Percentiles rank a stretch among this genome's conserved stretches.
Conservation (phyloP, 2,329 filamentous ascomycete species). For the Clonostachys rosea region DNA sequence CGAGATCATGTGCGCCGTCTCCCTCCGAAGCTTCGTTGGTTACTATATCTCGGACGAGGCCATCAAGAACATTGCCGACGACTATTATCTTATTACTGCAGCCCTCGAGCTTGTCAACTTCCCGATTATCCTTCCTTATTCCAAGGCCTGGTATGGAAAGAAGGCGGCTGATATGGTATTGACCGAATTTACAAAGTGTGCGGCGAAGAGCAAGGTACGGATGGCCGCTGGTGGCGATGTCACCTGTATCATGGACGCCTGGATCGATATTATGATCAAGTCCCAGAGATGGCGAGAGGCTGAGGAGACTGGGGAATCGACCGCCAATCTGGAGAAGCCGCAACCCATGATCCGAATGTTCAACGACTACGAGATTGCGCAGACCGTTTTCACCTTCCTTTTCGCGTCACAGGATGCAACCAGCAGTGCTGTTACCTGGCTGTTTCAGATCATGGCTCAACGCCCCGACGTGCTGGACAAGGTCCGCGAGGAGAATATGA, state of each 20-base stretch:
- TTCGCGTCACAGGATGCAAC: slow-evolving; percentile 98
- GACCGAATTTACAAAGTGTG: slow-evolving; percentile 83
- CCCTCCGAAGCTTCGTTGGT: slow-evolving; percentile 94
- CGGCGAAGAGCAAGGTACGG: slow-evolving; percentile 86
- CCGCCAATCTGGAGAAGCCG: slow-evolving; percentile 74
- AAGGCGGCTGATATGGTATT: slow-evolving; percentile 92
- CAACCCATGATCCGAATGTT: slow-evolving; percentile 79
- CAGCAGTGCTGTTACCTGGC: slow-evolving; percentile 87
- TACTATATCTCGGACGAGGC: slow-evolving; percentile 89
- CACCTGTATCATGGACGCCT: slow-evolving; percentile 92
- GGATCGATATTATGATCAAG: slow-evolving; percentile 84
- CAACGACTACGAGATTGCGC: slow-evolving; percentile 83
- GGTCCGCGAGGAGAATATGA: slow-evolving; percentile 85
- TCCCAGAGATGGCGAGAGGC: slow-evolving; percentile 79
- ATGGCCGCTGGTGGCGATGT: slow-evolving; percentile 85
- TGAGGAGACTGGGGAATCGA: slow-evolving; percentile 64
- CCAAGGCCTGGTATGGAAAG: slow-evolving; percentile 96
- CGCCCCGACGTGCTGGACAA: slow-evolving; percentile 88
- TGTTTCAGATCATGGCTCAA: slow-evolving; percentile 92
- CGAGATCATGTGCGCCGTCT: slow-evolving; percentile 91
- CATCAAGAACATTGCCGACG: slow-evolving; percentile 90
- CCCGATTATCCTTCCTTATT: slow-evolving; percentile 91
- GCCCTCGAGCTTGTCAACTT: slow-evolving; percentile 98
- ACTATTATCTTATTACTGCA: slow-evolving; percentile 95
- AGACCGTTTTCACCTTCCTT: slow-evolving; percentile 93